Conservation (phyloP, 306 rosid species). For the Cotoneaster glaucophyllus region DNA sequence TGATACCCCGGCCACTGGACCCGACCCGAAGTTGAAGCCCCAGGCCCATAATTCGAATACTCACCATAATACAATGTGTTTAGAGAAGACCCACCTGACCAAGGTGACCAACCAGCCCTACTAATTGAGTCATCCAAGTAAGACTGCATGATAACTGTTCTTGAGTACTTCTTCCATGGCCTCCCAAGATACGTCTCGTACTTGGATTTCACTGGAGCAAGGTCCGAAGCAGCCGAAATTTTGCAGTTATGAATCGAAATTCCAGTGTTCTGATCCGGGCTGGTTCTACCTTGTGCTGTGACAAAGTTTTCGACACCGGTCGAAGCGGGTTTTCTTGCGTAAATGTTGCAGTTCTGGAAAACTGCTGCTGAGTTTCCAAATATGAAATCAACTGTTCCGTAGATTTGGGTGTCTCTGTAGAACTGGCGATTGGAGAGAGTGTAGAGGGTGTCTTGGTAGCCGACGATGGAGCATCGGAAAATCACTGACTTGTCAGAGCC, state of each 20-base stretch:
- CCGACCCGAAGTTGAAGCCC: constrained; percentile 23
- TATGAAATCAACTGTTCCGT: constrained; percentile 31
- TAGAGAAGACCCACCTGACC: constrained; percentile 17
- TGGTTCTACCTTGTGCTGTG: constrained; percentile 32
- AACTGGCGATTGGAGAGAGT: constrained; percentile 32
- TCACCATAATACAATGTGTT: constrained; percentile 22
- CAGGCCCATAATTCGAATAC: constrained; percentile 28
- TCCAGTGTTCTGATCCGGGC: constrained; percentile 30
- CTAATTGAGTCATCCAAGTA: constrained; percentile 11
- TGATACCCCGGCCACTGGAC: constrained; percentile 27
- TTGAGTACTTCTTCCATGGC: constrained; percentile 36
- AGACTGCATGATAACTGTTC: constrained; percentile 31
- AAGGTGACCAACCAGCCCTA: constrained; percentile 33
- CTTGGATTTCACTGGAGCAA: constrained; percentile 1
- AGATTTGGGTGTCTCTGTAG: constrained; percentile 32
- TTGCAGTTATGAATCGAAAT: constrained; percentile 33
- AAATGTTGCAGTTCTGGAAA: constrained; percentile 28
- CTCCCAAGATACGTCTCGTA: constrained; percentile 27
- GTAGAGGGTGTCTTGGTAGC: constrained; percentile 39
- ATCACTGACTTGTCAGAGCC: constrained; percentile 33
- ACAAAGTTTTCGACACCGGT: not conserved
- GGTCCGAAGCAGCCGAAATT: constrained; percentile 19
- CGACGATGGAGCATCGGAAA: constrained; percentile 17
- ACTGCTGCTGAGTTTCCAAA: constrained; percentile 35
- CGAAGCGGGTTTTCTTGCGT: constrained; percentile 6